Evolutionary conservation across 257 asterid species (phyloP).

Genomic region (Capsicum pubescens): DNA sequence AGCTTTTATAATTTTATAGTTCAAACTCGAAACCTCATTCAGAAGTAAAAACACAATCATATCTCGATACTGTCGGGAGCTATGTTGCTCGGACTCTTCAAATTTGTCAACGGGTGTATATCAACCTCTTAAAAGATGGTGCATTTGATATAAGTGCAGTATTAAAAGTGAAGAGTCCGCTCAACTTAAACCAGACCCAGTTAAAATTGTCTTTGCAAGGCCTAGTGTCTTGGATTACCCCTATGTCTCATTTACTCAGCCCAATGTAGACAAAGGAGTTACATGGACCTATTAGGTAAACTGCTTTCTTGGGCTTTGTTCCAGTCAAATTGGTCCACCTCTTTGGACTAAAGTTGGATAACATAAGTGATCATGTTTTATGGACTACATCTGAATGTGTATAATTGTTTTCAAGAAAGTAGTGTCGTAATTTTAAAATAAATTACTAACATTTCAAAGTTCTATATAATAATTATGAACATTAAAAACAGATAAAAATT

Average conservation of each 20-base stretch:
- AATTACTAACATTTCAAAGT: background rate
- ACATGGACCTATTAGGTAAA: background rate
- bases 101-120: too few species aligned
- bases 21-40: background rate
- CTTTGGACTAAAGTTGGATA: background rate
- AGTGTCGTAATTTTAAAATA: background rate
- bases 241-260: too few species aligned
- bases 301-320: background rate
- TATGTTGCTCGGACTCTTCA: too few species aligned
- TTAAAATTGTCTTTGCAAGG: too few species aligned
- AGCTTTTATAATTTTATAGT: too few species aligned
- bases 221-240: too few species aligned
- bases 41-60: background rate
- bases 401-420: background rate
- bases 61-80: too few species aligned
- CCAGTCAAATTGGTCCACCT: background rate
- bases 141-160: too few species aligned
- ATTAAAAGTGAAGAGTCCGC: too few species aligned
- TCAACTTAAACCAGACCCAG: too few species aligned
- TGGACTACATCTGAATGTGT: background rate
- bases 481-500: background rate
- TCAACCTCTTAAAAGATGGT: too few species aligned
- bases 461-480: background rate
- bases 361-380: background rate
- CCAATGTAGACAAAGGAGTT: background rate